Base-by-base conservation (phyloP, 2,329 filamentous ascomycete genomes). In the Alternaria gansuensis region DNA sequence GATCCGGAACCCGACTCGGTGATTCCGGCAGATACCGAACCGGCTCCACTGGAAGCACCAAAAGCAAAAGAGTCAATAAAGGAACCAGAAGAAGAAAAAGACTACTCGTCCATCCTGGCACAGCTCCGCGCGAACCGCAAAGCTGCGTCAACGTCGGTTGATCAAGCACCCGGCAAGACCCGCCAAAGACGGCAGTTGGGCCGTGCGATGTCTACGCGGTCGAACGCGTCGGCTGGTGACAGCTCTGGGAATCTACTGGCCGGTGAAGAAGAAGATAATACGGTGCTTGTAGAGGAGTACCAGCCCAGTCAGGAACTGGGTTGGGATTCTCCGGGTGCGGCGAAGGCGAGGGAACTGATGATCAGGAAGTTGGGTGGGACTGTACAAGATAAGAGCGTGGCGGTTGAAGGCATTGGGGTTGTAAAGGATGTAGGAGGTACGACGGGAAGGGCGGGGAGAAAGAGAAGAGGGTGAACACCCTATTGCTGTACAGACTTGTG, bases 281-380 rank as follows among this genome's bases (percentile, higher is more conserved):
- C 60, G 10, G 58, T 66, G 6, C 43, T 63, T 11, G 56, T 68
- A 23, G 65, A 70, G 13, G 72, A 71, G 33, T 74, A 74, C 41
- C 68, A 75, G 53, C 72, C 77, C 2, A 76, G 72, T 34, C 77
- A 79, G 55, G 69, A 73, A 36, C 53, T 79, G 28, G 71, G 74
- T 0, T 79, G 77, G 72, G 77, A 78, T 49, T 74, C 74, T n/a
- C 72, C 71, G 4, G 75, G 72, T 8, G 72, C 67, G 34, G 70
- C 73, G 51, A 74, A 70, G 43, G 73, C 73, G 45, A 66, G 77
- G 34, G 74, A 74, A 53, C 61, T 67, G 53, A 73, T 79, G 69
- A 78, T 79, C 51, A 65, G 62, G 36, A 70, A 70, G 53, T 60
- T 79, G 46, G 77, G 76, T 2, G 77, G 77, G 8, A 75, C 65